Evolutionary conservation across 164 flowering plant species (phyloP).

Genomic region (Amborella trichopoda): DNA sequence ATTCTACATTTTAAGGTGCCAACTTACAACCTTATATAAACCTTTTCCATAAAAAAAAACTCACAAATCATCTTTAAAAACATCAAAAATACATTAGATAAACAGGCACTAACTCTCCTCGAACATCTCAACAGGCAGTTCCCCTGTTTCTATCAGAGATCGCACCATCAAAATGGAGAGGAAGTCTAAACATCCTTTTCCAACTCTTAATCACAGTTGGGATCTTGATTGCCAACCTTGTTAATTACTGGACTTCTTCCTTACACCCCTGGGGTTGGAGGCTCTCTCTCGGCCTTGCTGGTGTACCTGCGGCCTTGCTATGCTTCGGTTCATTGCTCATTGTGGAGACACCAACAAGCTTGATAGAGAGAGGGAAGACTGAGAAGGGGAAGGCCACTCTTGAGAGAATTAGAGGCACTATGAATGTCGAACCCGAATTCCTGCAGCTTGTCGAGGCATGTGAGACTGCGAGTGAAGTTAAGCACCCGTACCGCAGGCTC

Average conservation of each 20-base stretch:
- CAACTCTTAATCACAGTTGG: slow-evolving; percentile 31
- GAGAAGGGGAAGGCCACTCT: background rate
- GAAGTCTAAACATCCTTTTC: slow-evolving; percentile 26
- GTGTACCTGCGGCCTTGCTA: slow-evolving; percentile 18
- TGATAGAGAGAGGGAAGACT: background rate
- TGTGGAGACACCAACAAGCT: slow-evolving; percentile 31
- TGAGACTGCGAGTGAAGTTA: background rate
- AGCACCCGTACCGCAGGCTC: background rate
- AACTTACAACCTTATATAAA: too few relatives aligned
- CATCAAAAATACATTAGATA: too few relatives aligned
- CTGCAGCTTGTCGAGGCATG: background rate
- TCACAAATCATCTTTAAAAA: too few relatives aligned
- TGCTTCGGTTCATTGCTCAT: slow-evolving; percentile 18
- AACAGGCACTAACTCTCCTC: too few relatives aligned
- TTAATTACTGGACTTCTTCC: slow-evolving; percentile 14
- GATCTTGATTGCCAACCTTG: slow-evolving; percentile 22
- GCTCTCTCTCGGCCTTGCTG: slow-evolving; percentile 23
- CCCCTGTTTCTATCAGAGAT: slow-evolving; percentile 46
- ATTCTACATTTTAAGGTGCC: too few relatives aligned
- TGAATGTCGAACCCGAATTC: background rate
- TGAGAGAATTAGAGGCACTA: background rate
- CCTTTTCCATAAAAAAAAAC: too few relatives aligned
- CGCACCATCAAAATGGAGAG: slow-evolving; percentile 20
- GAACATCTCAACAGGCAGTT: slow-evolving; percentile 48
- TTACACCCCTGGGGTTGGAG: slow-evolving; percentile 26